Base-by-base conservation (phyloP, 768 basidiomycete genomes). In the Leccinum obscurum region DNA sequence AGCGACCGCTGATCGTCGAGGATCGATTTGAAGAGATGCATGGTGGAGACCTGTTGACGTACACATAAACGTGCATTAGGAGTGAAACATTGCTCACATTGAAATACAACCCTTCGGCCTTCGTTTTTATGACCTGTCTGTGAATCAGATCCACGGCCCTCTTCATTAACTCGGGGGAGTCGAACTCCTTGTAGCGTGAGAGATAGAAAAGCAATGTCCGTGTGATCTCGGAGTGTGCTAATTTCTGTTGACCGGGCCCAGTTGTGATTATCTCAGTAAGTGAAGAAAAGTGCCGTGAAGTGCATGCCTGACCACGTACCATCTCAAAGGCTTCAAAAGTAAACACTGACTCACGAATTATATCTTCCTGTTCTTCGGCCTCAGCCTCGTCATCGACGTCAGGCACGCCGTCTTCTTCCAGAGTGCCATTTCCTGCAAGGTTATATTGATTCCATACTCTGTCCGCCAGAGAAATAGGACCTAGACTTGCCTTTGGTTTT, bases 61-160 rank as follows among this genome's bases (percentile, higher is more conserved):
- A 63, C 64, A 44, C 54, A 55, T 61, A 37, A 63, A 62, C 54
- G 54, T 34, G n/a, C 41, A 52, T 37, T 28, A 62, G 41, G 54
- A 15, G 24, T 46, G 53, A 54, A 46, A 30, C 9, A 34, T 13
- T 52, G 73, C 83, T 56, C 61, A 94, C 96, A 77, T 95, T 93
- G 84, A 96, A 99, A 75, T 93, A 98, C 9, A 99, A 76, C 0
- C 90, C 96, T 71, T 98, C 97, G 1, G 94, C 93, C 72, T 97
- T 95, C 15, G 89, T 88, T 67, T 84, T 88, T 62, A 99, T 85
- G 50, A 89, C 95, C 64, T 96, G 93, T 14, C 97, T 85, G 71
- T 98, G 93, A 66, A 99, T 81, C 65, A 99, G 77, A 64, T 83
- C 85, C 35, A 98, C 94, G 41, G 93, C 89, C 52, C 95, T 85